Evolutionary conservation across 768 basidiomycete genomes (phyloP).

Genomic region (Dioszegia crocea): DNA sequence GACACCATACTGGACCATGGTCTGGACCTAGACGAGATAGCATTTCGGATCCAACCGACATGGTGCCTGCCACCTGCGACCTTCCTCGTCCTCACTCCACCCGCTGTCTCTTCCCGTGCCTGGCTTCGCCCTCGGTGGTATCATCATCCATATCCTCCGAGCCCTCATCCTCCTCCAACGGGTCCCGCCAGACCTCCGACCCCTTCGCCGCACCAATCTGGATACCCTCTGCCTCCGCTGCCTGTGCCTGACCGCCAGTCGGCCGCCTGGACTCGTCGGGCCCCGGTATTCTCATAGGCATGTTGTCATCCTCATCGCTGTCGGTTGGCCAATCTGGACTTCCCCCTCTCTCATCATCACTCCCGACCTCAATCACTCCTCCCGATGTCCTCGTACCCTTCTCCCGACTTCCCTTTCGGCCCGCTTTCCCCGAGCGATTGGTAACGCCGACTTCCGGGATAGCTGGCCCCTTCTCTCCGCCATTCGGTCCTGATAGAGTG

Average conservation of each 20-base stretch:
- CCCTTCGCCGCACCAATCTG: constrained; percentile 29
- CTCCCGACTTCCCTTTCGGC: neutral
- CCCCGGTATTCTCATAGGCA: neutral
- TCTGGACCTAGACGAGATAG: too few relatives aligned
- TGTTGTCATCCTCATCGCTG: constrained; percentile 7
- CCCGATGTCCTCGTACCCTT: constrained; percentile 6
- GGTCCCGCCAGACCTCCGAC: constrained; percentile 34
- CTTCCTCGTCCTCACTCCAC: too few relatives aligned
- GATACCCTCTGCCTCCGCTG: constrained; percentile 10
- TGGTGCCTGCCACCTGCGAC: too few relatives aligned
- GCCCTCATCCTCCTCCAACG: constrained; percentile 37
- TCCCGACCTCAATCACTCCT: constrained; percentile 10
- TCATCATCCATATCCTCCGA: constrained; percentile 6
- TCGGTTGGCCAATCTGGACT: constrained; percentile 37
- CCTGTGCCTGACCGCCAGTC: neutral
- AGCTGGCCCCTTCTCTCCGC: constrained; percentile 1
- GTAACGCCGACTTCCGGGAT: neutral
- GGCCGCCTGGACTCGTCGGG: too few relatives aligned
- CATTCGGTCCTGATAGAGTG: too few relatives aligned
- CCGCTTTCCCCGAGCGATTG: neutral
- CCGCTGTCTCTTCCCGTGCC: neutral
- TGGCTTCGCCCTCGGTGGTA: neutral
- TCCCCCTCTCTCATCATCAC: constrained; percentile 3
- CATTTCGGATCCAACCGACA: too few relatives aligned
- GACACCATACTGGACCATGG: too few relatives aligned